These are phyloP conservation scores for Collybia sp. DNA, from an alignment of 768 basidiomycete genomes.

Conservation along the genomic window DNA sequence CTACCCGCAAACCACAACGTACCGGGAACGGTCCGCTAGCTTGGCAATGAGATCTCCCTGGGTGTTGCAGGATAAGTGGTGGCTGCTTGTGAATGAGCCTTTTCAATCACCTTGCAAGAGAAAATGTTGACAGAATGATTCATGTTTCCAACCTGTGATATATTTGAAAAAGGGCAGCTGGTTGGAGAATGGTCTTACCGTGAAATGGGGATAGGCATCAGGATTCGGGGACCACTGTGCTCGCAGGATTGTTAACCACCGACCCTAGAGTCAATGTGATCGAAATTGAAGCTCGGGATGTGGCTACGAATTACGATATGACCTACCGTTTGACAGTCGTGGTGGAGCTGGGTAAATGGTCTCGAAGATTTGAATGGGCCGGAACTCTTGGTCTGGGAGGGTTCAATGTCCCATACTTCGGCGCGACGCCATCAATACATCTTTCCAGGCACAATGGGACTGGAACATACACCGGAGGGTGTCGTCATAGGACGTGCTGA, in stretches of 20 bases:
- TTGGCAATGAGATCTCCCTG: constrained; percentile 69
- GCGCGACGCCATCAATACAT: constrained; percentile 6
- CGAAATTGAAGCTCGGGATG: background rate
- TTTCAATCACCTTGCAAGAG: constrained; percentile 53
- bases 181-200: constrained; percentile 36
- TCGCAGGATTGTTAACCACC: constrained; percentile 75
- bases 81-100: too few species aligned
- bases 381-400: constrained; percentile 40
- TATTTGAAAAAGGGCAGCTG: background rate
- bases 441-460: background rate
- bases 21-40: constrained; percentile 56
- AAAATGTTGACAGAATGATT: constrained; percentile 72
- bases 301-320: background rate
- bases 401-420: constrained; percentile 74
- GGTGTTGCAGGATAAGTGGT: too few species aligned
- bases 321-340: constrained; percentile 79
- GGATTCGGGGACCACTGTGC: constrained; percentile 80
- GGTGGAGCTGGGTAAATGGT: constrained; percentile 58
- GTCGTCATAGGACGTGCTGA: constrained; percentile 86
- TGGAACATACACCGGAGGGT: constrained; percentile 55
- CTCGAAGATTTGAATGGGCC: constrained; percentile 53
- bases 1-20: constrained; percentile 9
- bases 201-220: constrained; percentile 79
- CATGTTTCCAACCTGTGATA: constrained; percentile 67
- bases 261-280: constrained; percentile 44